phyloP scores from a whole-genome alignment of 352 stramenopile species.

The Pythium apleroticum region DNA sequence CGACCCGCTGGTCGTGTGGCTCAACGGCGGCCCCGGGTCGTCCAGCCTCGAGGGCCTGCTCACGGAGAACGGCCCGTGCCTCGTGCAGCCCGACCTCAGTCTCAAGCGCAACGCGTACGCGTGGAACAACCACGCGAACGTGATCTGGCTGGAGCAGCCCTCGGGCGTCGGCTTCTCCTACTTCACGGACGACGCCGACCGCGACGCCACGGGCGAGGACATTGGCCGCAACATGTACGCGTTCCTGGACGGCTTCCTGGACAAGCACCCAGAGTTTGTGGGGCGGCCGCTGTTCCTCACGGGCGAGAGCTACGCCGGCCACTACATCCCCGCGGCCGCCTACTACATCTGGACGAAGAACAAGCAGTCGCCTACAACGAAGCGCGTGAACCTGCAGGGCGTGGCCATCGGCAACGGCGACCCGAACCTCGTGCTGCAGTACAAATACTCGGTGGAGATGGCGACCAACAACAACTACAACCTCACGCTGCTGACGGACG shows the following conservation, averaged over 20 bases:
- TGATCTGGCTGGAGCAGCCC: conserved; percentile 37
- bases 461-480: conserved; percentile 33
- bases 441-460: conserved; percentile 31
- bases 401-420: conserved; percentile 37
- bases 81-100: conserved; percentile 23
- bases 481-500: conserved; percentile 22
- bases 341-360: conserved; percentile 30
- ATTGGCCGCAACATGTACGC: conserved; percentile 37
- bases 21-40: conserved; percentile 49
- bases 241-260: conserved; percentile 36
- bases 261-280: conserved; percentile 34
- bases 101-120: conserved; percentile 29
- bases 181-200: conserved; percentile 21
- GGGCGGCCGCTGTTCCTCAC: conserved; percentile 33
- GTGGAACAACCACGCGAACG: conserved; percentile 40
- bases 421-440: conserved; percentile 30
- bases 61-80: conserved; percentile 36
- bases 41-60: conserved; percentile 35
- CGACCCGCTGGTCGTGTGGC: conserved; percentile 63
- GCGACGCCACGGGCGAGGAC: conserved; percentile 32
- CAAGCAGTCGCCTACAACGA: too few species aligned
- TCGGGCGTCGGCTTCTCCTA: conserved; percentile 28
- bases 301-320: conserved; percentile 37
- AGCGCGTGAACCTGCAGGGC: conserved; percentile 32
- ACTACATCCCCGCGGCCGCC: conserved; percentile 35